Base-by-base conservation (phyloP, 345 rosid genomes). In the Populus pruinosa region DNA sequence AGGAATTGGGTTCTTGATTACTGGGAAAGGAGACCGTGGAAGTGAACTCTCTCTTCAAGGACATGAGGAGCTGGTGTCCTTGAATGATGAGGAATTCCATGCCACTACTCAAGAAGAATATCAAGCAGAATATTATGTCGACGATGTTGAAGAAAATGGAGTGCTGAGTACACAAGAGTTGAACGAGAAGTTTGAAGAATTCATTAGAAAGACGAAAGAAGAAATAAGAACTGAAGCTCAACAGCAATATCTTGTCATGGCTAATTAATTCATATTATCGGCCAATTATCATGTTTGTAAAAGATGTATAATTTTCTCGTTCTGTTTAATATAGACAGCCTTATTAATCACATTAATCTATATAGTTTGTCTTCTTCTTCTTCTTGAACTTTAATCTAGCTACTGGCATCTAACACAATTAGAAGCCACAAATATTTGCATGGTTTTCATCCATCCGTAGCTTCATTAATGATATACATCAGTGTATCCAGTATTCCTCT, bases 171-270 rank as follows among this genome's bases (percentile, higher is more conserved):
- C 87, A 41, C 96, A 90, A 56, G 98, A 93, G 7, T 69, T 95
- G 69, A 91, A 92, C 86, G 92, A 87, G 85, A 95, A 86, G 72
- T 92, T 93, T 56, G 99, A 95, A 20, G 99, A 95, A 74, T 95
- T 95, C 74, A 95, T 95, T 5, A 89, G 91, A 70, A 95, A 86
- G 84, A 93, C 83, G 93, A 93, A 89, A 80, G 92, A 90, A 82
- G 98, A 87, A 76, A 68, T 91, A 35, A 86, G 89, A 73, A 78
- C 90, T 74, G 98, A 93, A 90, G 93, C 93, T 75, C 81, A 76
- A 69, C 83, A 78, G 0, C 90, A 41, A 41, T 41, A 89, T 9
- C 50, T 89, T 66, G 81, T 91, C 78, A 61, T 88, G 89, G 93
- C 88, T 80, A 81, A 81, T 31, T 76, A 84, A 75, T n/a, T 59